These are phyloP conservation scores for Trypanosomatidae sp. DNA, from an alignment of 208 protist species.

Conservation along the genomic window DNA sequence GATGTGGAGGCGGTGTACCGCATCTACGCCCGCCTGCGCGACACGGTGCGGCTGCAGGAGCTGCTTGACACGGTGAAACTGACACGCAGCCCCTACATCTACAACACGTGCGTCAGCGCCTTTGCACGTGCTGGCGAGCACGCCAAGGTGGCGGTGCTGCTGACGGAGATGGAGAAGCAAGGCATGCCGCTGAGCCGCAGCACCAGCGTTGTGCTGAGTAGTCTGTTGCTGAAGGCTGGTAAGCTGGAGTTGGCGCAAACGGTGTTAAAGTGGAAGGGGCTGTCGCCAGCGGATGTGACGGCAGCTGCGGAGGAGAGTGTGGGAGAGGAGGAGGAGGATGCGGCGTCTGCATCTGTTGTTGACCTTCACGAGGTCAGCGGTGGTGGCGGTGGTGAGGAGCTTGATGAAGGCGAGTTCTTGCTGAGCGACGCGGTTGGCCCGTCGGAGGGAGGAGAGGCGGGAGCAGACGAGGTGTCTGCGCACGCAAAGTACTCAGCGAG, in stretches of 20 bases:
- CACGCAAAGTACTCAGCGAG: no score
- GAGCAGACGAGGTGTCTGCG: no score
- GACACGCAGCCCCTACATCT: constrained; percentile 69
- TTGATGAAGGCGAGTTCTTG: no score
- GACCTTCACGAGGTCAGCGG: no score
- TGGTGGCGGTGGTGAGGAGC: no score
- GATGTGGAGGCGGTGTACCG: constrained; percentile 86
- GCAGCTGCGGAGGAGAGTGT: background rate
- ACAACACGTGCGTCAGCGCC: constrained; percentile 83
- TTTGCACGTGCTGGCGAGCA: constrained; percentile 89
- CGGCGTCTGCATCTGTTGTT: background rate
- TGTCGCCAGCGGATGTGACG: constrained; percentile 20
- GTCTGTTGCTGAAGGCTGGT: constrained; percentile 85
- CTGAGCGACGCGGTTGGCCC: no score
- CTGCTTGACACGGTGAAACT: constrained; percentile 70
- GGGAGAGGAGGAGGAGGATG: background rate
- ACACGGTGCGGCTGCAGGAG: constrained; percentile 83
- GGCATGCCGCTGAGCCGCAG: constrained; percentile 69
- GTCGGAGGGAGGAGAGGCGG: no score
- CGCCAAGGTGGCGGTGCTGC: constrained; percentile 76
- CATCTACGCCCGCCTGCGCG: constrained; percentile 80
- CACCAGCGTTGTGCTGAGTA: constrained; percentile 84
- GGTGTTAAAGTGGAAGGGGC: constrained; percentile 86
- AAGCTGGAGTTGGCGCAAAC: constrained; percentile 86
- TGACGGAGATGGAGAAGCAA: constrained; percentile 80